Conservation (phyloP, 352 stramenopile species). For the Saprolegnia diclina region DNA sequence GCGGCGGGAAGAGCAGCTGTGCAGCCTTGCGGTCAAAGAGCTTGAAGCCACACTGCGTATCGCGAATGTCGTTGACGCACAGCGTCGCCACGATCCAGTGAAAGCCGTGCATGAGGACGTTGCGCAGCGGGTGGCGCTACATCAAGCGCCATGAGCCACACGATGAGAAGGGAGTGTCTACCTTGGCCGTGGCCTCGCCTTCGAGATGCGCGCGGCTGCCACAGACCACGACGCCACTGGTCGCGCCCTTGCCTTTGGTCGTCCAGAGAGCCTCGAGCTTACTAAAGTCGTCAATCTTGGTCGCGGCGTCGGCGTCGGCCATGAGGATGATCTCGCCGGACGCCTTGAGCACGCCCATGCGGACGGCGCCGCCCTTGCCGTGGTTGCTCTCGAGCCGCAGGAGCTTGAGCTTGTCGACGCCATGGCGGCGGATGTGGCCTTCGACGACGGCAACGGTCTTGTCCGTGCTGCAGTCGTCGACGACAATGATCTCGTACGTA, state of each 20-base stretch:
- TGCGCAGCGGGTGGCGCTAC: conserved; percentile 74
- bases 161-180: conserved; percentile 8
- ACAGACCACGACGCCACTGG: conserved; percentile 70
- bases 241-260: conserved; percentile 31
- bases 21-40: conserved; percentile 86
- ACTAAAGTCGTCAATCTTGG: conserved; percentile 84
- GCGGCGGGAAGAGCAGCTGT: conserved; percentile 76
- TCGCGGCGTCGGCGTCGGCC: conserved; percentile 90
- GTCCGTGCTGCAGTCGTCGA: conserved; percentile 90
- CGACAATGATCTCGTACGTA: conserved; percentile 87
- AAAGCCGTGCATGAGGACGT: conserved; percentile 91
- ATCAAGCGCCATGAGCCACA: background rate
- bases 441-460: conserved; percentile 65
- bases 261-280: conserved; percentile 57
- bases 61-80: conserved; percentile 77
- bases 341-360: conserved; percentile 83
- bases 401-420: conserved; percentile 58
- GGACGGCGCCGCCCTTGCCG: conserved; percentile 88
- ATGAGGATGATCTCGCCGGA: conserved; percentile 82
- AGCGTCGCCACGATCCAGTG: conserved; percentile 87
- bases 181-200: conserved; percentile 73
- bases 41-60: conserved; percentile 95
- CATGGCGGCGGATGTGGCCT: conserved; percentile 43
- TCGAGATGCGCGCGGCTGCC: conserved; percentile 88
- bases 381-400: conserved; percentile 81